Base-by-base conservation (phyloP, 2,329 filamentous ascomycete species). In the Botrytis paeoniae region DNA sequence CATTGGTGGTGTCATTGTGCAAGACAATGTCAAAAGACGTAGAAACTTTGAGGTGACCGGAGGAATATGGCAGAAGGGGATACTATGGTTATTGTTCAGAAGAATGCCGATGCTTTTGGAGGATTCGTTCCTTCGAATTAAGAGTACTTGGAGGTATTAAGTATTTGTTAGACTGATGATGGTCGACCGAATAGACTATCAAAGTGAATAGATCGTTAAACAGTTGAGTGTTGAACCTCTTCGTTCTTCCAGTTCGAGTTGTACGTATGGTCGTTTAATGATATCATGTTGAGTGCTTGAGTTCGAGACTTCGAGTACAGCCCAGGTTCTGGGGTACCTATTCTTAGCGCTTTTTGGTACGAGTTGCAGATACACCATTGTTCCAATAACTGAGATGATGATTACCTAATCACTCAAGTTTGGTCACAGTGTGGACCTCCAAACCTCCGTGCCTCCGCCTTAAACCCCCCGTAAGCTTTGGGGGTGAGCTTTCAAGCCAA, bases 401-500 rank as follows among this genome's bases (percentile, higher is more conserved):
- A 29, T 54, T n/a, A 51, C n/a, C 25, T 29, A 29, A 54, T 54
- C 51, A 29, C 14, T n/a, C 51, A 57, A 18, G n/a, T 18, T 54
- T 54, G 16, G 35, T 54, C 35, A 41, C 48, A 57, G 10, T 68
- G 32, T 57, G 65, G 65, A 57, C n/a, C 35, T 29, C 37, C 61
- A n/a, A 63, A 41, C 25, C 45, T 39, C 48, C 45, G 9, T 39
- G 29, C 37, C 60, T 63, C 39, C 39, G 37, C 16, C 61, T 43
- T 51, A 18, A 54, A 54, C n/a, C 65, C 54, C 32, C 43, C 62
- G 32, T 66, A 45, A 37, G 32, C 45, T 66, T 66, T 51, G 48
- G 48, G 48, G 65, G 48, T 41, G 35, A 69, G 48, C 65, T 70
- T 61, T 29, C 35, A 62, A 54, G 61, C 37, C 29, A n/a, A 57